phyloP scores from a whole-genome alignment of 495 filamentous ascomycete species.

The Daldinia childiae region DNA sequence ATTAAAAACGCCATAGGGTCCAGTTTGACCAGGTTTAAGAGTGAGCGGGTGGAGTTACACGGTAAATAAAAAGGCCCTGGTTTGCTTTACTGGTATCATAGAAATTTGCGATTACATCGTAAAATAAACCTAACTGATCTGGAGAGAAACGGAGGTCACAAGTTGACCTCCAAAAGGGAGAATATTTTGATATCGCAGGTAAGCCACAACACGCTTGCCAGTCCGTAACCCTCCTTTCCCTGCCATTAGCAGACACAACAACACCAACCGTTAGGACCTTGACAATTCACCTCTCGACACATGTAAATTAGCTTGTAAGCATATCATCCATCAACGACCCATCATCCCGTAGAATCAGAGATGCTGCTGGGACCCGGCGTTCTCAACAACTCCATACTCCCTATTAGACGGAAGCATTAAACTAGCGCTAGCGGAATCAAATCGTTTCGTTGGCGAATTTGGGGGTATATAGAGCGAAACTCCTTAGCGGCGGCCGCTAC shows the following conservation, averaged over 20 bases:
- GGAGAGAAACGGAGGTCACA: constrained; percentile 35
- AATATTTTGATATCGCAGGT: constrained; percentile 42
- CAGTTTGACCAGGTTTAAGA: background rate
- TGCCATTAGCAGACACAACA: constrained; percentile 13
- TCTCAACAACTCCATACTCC: constrained; percentile 46
- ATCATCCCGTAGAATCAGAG: constrained; percentile 28
- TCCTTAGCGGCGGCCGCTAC: constrained; percentile 91
- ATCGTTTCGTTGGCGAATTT: constrained; percentile 34
- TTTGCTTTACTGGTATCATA: constrained; percentile 47
- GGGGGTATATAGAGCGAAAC: constrained; percentile 25
- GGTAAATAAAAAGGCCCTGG: background rate
- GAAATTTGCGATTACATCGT: constrained; percentile 49
- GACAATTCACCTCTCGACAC: constrained; percentile 19
- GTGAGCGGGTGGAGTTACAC: background rate
- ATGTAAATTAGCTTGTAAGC: constrained; percentile 35
- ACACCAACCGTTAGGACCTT: constrained; percentile 9
- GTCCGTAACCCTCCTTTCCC: constrained; percentile 9
- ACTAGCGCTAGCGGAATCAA: constrained; percentile 34
- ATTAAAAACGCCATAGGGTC: background rate
- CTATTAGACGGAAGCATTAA: constrained; percentile 37
- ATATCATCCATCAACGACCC: constrained; percentile 31
- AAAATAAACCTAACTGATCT: constrained; percentile 49
- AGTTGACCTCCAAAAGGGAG: constrained; percentile 40
- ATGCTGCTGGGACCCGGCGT: constrained; percentile 15
- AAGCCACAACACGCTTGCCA: constrained; percentile 10